These are phyloP conservation scores for Fusarium sublunatum DNA, from an alignment of 2,329 filamentous ascomycete species.

Conservation along the genomic window DNA sequence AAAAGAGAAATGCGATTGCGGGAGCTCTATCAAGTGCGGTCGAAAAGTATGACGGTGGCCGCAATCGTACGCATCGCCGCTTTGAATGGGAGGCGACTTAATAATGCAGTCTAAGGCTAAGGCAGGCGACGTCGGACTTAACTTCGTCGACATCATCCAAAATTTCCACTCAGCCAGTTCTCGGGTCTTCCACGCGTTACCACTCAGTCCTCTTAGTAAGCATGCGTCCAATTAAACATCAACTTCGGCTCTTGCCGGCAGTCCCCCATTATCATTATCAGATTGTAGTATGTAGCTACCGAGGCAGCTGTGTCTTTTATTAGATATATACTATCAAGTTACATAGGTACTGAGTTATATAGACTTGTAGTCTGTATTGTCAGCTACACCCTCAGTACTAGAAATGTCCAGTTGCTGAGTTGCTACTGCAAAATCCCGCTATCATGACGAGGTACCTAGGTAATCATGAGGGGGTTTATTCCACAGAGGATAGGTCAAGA, in stretches of 20 bases:
- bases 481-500: too few relatives aligned
- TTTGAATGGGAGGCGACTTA: slow-evolving; percentile 47
- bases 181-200: slow-evolving; percentile 14
- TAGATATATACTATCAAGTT: background rate
- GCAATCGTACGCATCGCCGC: slow-evolving; percentile 50
- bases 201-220: slow-evolving; percentile 21
- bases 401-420: too few relatives aligned
- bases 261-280: slow-evolving; percentile 24
- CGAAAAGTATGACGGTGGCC: slow-evolving; percentile 31
- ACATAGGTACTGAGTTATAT: background rate
- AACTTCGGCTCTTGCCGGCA: slow-evolving; percentile 22
- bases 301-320: slow-evolving; percentile 25
- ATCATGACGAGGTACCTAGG: too few relatives aligned
- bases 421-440: too few relatives aligned
- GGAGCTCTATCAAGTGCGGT: slow-evolving; percentile 24
- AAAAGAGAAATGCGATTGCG: slow-evolving; percentile 4
- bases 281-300: slow-evolving; percentile 39
- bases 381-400: too few relatives aligned
- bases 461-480: too few relatives aligned
- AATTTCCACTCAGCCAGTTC: slow-evolving; percentile 46
- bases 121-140: slow-evolving; percentile 47
- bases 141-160: slow-evolving; percentile 46
- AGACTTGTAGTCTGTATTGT: too few relatives aligned
- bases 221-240: slow-evolving; percentile 17
- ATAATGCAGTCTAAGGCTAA: slow-evolving; percentile 47